Evolutionary conservation across 441 rosid species (phyloP).

Genomic region (Erodium trifolium): DNA sequence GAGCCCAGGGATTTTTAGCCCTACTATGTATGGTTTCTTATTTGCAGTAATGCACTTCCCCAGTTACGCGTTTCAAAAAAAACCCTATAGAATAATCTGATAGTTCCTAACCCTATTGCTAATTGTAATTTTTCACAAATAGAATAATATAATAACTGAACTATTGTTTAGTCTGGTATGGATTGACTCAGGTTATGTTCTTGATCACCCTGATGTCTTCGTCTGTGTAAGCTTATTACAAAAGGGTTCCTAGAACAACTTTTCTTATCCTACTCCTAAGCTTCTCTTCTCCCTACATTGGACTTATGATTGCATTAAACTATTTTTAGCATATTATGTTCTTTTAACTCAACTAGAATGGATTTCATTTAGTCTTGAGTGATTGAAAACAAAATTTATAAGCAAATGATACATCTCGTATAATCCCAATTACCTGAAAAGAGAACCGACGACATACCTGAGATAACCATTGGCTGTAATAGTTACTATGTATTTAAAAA

Average conservation of each 20-base stretch:
- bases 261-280: not conserved
- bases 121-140: not conserved
- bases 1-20: no score
- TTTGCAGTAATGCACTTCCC: no score
- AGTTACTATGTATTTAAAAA: not conserved
- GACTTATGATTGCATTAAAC: no score
- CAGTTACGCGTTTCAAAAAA: no score
- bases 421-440: not conserved
- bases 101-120: not conserved
- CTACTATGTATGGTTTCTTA: no score
- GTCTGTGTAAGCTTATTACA: not conserved
- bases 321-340: not conserved
- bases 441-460: not conserved
- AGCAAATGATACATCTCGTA: not conserved
- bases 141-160: not conserved
- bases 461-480: not conserved
- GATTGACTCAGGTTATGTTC: not conserved
- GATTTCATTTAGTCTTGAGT: constrained; percentile 1
- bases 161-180: not conserved
- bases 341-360: not conserved
- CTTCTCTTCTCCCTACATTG: not conserved
- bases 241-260: not conserved
- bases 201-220: not conserved
- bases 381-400: not conserved
- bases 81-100: not conserved